phyloP scores from a whole-genome alignment of 805 yeast species.

The Hanseniaspora mollemarum region DNA sequence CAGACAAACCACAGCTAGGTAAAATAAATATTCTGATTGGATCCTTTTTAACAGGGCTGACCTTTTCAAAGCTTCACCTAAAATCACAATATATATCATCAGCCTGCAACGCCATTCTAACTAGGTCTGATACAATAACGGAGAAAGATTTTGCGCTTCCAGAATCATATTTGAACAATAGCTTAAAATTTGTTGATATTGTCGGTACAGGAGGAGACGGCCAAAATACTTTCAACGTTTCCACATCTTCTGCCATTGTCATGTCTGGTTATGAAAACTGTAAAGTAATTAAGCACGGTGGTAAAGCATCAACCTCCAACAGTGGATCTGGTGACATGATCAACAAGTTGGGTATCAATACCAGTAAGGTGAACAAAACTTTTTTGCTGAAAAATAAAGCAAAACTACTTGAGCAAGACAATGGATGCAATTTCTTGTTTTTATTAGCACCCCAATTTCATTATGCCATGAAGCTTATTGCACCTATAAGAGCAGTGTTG shows the following conservation, averaged over 20 bases:
- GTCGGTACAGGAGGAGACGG: constrained; percentile 99
- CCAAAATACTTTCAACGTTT: constrained; percentile 90
- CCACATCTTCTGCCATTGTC: constrained; percentile 88
- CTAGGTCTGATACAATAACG: constrained; percentile 49
- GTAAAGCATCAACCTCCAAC: constrained; percentile 85
- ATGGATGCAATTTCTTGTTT: constrained; percentile 40
- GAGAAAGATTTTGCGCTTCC: constrained; percentile 32
- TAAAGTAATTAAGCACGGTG: constrained; percentile 88
- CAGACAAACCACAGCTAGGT: not conserved
- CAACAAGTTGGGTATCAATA: constrained; percentile 68
- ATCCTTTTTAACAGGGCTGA: constrained; percentile 64
- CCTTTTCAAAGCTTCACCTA: constrained; percentile 66
- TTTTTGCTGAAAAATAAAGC: constrained; percentile 40
- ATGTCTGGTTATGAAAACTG: constrained; percentile 73
- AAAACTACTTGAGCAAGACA: constrained; percentile 38
- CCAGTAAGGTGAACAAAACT: constrained; percentile 50
- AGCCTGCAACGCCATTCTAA: constrained; percentile 66
- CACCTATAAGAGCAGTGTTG: constrained; percentile 58
- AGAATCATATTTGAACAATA: not conserved
- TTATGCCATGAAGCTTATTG: constrained; percentile 78
- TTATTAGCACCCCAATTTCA: constrained; percentile 92
- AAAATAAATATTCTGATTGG: not conserved
- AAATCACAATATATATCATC: constrained; percentile 72
- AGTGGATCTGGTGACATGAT: constrained; percentile 92
- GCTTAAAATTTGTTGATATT: constrained; percentile 42